Evolutionary conservation across 2,329 filamentous ascomycete species (phyloP).

Genomic region (Colletotrichum plurivorum): DNA sequence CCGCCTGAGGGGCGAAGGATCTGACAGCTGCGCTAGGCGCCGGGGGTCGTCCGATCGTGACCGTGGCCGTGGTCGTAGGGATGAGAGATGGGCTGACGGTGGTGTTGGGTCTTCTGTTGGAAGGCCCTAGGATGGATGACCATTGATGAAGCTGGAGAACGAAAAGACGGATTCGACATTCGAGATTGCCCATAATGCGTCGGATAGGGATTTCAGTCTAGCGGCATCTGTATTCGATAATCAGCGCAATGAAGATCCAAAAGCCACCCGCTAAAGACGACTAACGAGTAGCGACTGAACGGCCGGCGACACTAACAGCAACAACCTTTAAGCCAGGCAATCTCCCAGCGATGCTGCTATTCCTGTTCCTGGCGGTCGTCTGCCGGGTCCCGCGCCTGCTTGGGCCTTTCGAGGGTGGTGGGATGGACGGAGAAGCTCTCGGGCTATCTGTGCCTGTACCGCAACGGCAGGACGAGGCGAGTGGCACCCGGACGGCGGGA

Average conservation of each 20-base stretch:
- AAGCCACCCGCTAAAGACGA: constrained; percentile 18
- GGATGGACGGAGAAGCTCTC: not conserved
- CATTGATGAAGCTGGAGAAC: not conserved
- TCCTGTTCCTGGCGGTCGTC: constrained; percentile 30
- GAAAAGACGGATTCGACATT: not conserved
- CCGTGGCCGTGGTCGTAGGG: no score
- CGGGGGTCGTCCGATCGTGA: not conserved
- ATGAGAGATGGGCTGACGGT: not conserved
- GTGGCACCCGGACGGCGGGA: not conserved
- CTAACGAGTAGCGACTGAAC: constrained; percentile 24
- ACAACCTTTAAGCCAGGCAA: constrained; percentile 18
- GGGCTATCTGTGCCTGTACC: not conserved
- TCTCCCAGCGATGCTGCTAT: constrained; percentile 13
- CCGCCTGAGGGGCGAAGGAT: constrained; percentile 2
- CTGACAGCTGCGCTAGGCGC: constrained; percentile 2
- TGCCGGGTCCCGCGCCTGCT: not conserved
- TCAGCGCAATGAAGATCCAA: not conserved
- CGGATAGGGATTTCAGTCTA: not conserved
- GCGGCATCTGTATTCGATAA: not conserved
- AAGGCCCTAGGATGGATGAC: not conserved
- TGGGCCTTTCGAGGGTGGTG: no score
- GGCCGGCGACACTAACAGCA: constrained; percentile 21
- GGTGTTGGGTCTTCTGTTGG: not conserved
- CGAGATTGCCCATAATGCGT: no score
- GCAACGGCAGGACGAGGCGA: not conserved